Evolutionary conservation across 345 rosid species (phyloP).

Genomic region (Fremontodendron californicum): DNA sequence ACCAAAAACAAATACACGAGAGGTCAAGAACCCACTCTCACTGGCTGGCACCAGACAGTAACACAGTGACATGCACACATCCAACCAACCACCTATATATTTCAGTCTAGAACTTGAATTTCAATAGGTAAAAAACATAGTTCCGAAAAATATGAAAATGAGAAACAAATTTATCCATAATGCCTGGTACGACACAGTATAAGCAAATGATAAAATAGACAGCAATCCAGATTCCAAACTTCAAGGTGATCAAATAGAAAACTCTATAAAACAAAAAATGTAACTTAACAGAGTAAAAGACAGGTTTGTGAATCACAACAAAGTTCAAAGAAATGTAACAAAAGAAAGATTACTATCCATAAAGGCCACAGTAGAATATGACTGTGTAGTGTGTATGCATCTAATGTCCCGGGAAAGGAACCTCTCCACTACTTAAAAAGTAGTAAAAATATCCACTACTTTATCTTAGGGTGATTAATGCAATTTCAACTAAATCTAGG

Average conservation of each 20-base stretch:
- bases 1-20: background rate
- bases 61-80: background rate
- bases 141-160: background rate
- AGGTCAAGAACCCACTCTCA: background rate
- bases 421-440: background rate
- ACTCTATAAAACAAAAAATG: background rate
- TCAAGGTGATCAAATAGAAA: background rate
- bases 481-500: background rate
- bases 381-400: too few relatives aligned
- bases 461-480: background rate
- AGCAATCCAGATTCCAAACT: background rate
- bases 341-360: background rate
- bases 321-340: background rate
- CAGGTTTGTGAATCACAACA: background rate
- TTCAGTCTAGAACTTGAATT: background rate
- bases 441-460: background rate
- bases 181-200: background rate
- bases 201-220: background rate
- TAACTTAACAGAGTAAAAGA: background rate
- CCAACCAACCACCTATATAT: background rate
- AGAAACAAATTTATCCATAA: background rate
- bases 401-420: background rate
- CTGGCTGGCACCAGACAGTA: background rate
- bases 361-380: background rate
- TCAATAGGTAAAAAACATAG: background rate